phyloP scores from a whole-genome alignment of 1,284 basidiomycete species.

The Malassezia arunalokei region DNA sequence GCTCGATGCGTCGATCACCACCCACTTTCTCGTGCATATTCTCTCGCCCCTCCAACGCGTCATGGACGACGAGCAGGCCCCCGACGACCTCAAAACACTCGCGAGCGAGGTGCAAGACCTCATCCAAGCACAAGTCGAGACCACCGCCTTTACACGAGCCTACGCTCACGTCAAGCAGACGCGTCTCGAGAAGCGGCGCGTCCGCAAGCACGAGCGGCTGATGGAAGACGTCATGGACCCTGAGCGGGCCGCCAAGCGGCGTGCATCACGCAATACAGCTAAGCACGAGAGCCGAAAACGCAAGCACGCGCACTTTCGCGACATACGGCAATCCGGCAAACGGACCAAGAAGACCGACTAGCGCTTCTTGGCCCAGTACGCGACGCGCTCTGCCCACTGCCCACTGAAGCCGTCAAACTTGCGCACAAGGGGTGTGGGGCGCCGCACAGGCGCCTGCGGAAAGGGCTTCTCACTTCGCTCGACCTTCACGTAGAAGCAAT shows the following conservation, averaged over 20 bases:
- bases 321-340: conserved; percentile 2
- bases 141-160: conserved; percentile 62
- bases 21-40: conserved; percentile 67
- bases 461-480: conserved; percentile 6
- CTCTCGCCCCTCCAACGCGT: conserved; percentile 74
- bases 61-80: conserved; percentile 55
- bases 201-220: conserved; percentile 59
- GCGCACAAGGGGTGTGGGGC: neutral
- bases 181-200: conserved; percentile 58
- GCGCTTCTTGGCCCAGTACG: neutral
- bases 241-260: conserved; percentile 23
- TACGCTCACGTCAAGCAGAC: conserved; percentile 71
- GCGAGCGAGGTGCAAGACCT: conserved; percentile 77
- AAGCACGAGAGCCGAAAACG: conserved; percentile 28
- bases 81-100: conserved; percentile 63
- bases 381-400: neutral
- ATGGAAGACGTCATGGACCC: conserved; percentile 39
- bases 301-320: conserved; percentile 17
- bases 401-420: conserved; percentile 10
- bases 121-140: conserved; percentile 71
- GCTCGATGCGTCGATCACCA: conserved; percentile 55
- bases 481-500: conserved; percentile 10
- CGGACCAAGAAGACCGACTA: neutral
- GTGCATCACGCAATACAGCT: conserved; percentile 16
- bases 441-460: neutral